Base-by-base conservation (phyloP, 352 stramenopile species). In the Hyaloperonospora arabidopsidis region DNA sequence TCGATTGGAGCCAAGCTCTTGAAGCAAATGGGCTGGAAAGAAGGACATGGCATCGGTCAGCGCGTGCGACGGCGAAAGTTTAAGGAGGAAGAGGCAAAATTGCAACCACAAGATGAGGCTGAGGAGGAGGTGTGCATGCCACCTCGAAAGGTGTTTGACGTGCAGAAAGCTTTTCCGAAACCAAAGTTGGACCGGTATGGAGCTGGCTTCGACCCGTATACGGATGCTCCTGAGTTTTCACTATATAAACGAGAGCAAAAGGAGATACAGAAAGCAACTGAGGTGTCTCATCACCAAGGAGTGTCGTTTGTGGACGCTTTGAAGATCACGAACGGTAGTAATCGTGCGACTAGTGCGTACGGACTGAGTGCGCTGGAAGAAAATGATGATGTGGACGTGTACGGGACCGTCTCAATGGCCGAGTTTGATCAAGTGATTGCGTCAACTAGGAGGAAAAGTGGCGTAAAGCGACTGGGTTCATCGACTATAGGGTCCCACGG, bases 21-120 rank as follows among this genome's bases (percentile, higher is more conserved):
- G 19, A 75, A 76, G 28, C 76, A 71, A 3, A 96, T 96, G 86
- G 89, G 89, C 23, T 97, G 89, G 89, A 96, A 93, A 56, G 79
- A 89, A 61, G 89, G 89, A 8, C 81, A 95, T 34, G 89, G 81
- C 21, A 92, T 97, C 15, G 87, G 89, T 12, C 80, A 83, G 5
- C 70, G 73, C 7, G 54, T 89, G 5, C 73, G 74, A 19, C 72
- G 72, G 50, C 62, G 65, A 35, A 86, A 84, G 52, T 68, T 75
- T 43, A 14, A 65, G 15, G 46, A 56, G 1, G 41, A 67, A 14
- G 29, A 48, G n/a, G 21, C n/a, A 32, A 39, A 52, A 22, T 15
- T 17, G 38, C 25, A 49, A 15, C 12, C 32, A 49, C 59, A 61
- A 23, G 45, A 62, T 22, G 43, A 63, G 14, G 53, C 18, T 17